phyloP scores from a whole-genome alignment of 495 filamentous ascomycete genomes.

The Penicillium taxi region DNA sequence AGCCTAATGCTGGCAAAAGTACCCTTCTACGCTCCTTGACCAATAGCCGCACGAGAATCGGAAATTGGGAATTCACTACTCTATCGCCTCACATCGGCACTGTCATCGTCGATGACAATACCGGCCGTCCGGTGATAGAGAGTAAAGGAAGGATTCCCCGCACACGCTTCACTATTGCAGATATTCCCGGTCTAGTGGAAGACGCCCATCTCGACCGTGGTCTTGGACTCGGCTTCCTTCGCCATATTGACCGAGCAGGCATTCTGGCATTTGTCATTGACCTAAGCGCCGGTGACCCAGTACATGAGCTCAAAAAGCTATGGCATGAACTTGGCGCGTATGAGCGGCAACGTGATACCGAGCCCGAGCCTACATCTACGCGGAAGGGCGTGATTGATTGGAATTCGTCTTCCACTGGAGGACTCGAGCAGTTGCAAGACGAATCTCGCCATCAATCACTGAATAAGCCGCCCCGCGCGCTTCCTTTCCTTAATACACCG shows the following conservation, averaged over 20 bases:
- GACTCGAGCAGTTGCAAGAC: slow-evolving; percentile 24
- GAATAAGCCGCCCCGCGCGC: slow-evolving; percentile 10
- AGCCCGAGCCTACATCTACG: slow-evolving; percentile 36
- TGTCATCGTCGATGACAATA: slow-evolving; percentile 77
- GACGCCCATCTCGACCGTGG: slow-evolving; percentile 89
- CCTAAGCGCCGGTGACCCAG: slow-evolving; percentile 69
- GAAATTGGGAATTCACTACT: slow-evolving; percentile 95
- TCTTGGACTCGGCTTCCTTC: slow-evolving; percentile 81
- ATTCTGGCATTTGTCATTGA: slow-evolving; percentile 93
- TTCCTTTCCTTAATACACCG: slow-evolving; percentile 37
- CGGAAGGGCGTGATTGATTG: slow-evolving; percentile 27
- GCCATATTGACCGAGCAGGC: slow-evolving; percentile 88
- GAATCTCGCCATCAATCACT: slow-evolving; percentile 4
- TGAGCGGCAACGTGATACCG: slow-evolving; percentile 59
- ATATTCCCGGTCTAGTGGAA: slow-evolving; percentile 88
- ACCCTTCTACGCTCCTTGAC: slow-evolving; percentile 82
- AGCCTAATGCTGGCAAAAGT: slow-evolving; percentile 94
- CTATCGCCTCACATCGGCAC: slow-evolving; percentile 91
- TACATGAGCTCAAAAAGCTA: slow-evolving; percentile 64
- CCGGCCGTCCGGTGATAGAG: slow-evolving; percentile 53
- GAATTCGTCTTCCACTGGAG: slow-evolving; percentile 16
- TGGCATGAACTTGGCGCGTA: slow-evolving; percentile 89
- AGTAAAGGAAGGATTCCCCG: slow-evolving; percentile 35
- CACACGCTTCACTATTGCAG: slow-evolving; percentile 83
- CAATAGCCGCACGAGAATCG: slow-evolving; percentile 77